Base-by-base conservation (phyloP, 345 rosid species). In the Euclidium syriacum region DNA sequence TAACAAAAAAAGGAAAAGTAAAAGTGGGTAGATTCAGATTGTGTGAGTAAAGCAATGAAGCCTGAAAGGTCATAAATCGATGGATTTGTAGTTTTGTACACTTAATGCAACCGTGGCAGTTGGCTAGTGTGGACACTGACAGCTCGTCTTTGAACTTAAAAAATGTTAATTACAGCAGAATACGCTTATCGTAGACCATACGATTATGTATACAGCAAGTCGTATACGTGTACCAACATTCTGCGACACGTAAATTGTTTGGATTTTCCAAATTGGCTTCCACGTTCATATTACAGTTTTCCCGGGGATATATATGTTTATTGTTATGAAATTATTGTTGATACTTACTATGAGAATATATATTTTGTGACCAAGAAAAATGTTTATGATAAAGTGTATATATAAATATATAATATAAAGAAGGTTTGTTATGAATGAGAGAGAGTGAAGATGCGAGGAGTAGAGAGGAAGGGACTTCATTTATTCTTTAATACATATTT, bases 71-170 rank as follows among this genome's bases (percentile, higher is more conserved):
- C 23, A 22, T 18, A 6, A 27, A 23, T 26, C 3, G 11, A 1
- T 6, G 33, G 33, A 5, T 14, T 30, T 7, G 20, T 16, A 52
- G 30, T 2, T 48, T 34, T 15, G 4, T 44, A n/a, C 20, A 65
- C 27, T 53, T 43, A 47, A 18, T 54, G 54, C 70, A 34, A 54
- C 19, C 5, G 1, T 25, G 29, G 56, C 52, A 25, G 71, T 65
- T 65, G 55, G 55, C 63, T 34, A 44, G 36, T 55, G 48, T 35
- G 10, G 48, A 18, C 48, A 55, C 30, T 24, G 30, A 44, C 63
- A 44, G 38, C 55, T 24, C 11, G 22, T 6, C 34, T 61, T 46
- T 4, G 10, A 22, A 33, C 5, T 29, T 19, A 58, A 3, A 42
- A n/a, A 36, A 8, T 23, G 8, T 8, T 35, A 38, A 36, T 4